phyloP scores from a whole-genome alignment of 2,329 filamentous ascomycete genomes.

The Exophiala phaeomuriformis region DNA sequence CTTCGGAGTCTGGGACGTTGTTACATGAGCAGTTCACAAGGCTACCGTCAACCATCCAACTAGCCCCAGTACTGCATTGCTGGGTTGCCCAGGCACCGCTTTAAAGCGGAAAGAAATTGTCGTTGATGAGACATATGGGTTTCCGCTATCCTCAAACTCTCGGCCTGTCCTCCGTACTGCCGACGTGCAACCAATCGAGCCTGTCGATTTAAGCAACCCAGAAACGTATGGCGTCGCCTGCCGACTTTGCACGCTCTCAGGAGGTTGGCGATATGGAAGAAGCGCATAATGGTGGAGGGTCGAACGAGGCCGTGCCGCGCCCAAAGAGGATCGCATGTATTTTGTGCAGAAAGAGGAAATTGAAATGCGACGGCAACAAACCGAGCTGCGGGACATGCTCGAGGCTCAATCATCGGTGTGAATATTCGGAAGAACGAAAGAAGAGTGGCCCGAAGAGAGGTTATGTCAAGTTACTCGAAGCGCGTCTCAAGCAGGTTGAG shows the following conservation, averaged over 20 bases:
- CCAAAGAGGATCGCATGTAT: slow-evolving; percentile 94
- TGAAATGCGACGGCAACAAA: slow-evolving; percentile 69
- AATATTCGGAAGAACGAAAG: slow-evolving; percentile 84
- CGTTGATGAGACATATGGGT: background rate
- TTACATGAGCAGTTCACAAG: no score
- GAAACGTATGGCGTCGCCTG: slow-evolving; percentile 6
- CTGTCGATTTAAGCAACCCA: background rate
- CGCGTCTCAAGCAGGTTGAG: slow-evolving; percentile 52
- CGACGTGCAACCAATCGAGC: background rate
- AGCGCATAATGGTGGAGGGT: background rate
- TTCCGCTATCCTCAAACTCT: background rate
- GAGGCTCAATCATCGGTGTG: slow-evolving; percentile 76
- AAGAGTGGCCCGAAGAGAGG: slow-evolving; percentile 93
- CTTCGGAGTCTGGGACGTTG: no score
- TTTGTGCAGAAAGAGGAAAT: slow-evolving; percentile 65
- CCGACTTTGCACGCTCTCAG: slow-evolving; percentile 5
- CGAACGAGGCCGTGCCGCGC: slow-evolving; percentile 51
- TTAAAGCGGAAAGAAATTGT: no score
- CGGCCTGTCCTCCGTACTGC: background rate
- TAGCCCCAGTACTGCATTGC: no score
- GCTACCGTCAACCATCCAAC: no score
- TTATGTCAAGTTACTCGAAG: slow-evolving; percentile 90
- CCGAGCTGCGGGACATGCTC: slow-evolving; percentile 85
- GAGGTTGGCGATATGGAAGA: slow-evolving; percentile 3
- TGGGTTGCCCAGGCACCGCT: no score